Conservation (phyloP, 306 rosid species). For the Acacia crassicarpa region DNA sequence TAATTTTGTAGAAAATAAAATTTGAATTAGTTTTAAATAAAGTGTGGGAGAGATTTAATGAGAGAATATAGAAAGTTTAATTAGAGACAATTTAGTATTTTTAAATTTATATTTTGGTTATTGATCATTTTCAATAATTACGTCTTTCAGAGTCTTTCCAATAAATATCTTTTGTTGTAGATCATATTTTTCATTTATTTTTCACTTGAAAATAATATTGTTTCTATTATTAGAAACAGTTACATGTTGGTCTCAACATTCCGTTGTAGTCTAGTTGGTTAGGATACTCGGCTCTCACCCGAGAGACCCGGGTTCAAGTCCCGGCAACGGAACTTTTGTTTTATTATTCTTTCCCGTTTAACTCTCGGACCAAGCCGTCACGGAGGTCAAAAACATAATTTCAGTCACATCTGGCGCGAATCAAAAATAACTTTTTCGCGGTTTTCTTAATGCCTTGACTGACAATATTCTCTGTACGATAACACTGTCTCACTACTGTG, state of each 20-base stretch:
- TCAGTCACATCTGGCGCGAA: slow-evolving; percentile 19
- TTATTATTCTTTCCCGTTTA: not conserved
- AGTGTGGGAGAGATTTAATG: no score
- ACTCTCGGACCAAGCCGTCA: not conserved
- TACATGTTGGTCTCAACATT: accelerated
- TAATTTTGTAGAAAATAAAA: no score
- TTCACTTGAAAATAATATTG: no score
- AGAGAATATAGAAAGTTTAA: no score
- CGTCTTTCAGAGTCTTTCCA: no score
- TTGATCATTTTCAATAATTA: no score
- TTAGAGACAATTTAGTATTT: no score
- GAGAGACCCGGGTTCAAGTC: slow-evolving; percentile 59
- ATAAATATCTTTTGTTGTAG: no score
- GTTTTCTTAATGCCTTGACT: slow-evolving; percentile 32
- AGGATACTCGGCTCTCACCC: slow-evolving; percentile 59
- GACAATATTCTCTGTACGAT: slow-evolving; percentile 71
- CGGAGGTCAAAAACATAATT: not conserved
- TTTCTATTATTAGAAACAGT: no score
- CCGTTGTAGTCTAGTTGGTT: slow-evolving; percentile 66
- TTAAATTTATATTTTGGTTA: no score
- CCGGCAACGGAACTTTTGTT: slow-evolving; percentile 45
- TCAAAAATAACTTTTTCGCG: slow-evolving; percentile 49
- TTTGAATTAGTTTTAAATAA: no score
- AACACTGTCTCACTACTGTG: slow-evolving; percentile 32
- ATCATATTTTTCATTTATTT: no score